Evolutionary conservation across 441 rosid genomes (phyloP), one percentile per base, ranked within the genome.

Genomic region (Adansonia grandidieri): DNA sequence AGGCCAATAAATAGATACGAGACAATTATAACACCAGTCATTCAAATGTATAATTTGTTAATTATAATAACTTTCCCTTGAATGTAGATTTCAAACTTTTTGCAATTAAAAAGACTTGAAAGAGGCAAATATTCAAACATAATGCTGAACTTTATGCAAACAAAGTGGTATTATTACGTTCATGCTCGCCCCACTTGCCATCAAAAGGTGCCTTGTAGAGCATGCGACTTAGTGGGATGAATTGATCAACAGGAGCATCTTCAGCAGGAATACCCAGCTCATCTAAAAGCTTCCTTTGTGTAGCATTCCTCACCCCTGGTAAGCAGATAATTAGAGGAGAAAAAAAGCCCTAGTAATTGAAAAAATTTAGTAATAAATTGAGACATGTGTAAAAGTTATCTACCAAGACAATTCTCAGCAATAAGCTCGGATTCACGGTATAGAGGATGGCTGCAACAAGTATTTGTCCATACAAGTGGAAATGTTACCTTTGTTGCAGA

Each of bases 401-500:
- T 88, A 96, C 98, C 98, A 50, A 90, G 97, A 47, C 84, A 79
- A 58, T 89, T 85, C 83, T 92, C 95, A 0, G 87, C 83, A 56
- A 91, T 87, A 54, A 96, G 97, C 89, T 96, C 99, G 15, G 99
- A 86, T 72, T 92, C 97, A 77, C 98, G 96, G 86, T 88, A 87
- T 64, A 96, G 84, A 22, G 99, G 98, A 82, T 96, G 99, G 87
- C 98, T 96, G 85, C 99, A 96, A 86, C 99, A 96, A 66, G 99
- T 93, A 92, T 96, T 96, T 54, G 99, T 96, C 99, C 99, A 93
- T 80, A 93, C 97, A 51, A 91, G 96, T 71, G 99, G 99, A 79
- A 96, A 94, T 22, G 99, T 96, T 64, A 96, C 98, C 86, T 96
- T 96, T 19, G 98, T 91, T 47, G 89, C 91, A 80, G 98, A 96